A percentile compares a stretch with the other conserved stretches of the same genome.
These are phyloP conservation scores for Trichomonas gallinae DNA, from an alignment of 208 protist genomes.

Conservation along the genomic window DNA sequence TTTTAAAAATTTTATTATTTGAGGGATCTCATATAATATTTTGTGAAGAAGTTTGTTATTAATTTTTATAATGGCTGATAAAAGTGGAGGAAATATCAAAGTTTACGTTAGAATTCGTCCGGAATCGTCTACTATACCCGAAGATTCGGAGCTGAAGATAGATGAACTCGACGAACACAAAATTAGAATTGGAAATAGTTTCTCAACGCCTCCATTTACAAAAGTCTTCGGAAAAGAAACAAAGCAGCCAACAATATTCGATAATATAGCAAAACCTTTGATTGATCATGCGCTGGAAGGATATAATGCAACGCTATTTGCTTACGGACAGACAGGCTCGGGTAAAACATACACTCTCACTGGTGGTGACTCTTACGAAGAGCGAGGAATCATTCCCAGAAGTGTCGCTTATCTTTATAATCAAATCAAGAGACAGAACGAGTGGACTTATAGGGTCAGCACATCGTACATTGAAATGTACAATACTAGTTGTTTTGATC, in stretches of 20 bases:
- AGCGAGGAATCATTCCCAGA: conserved; percentile 39
- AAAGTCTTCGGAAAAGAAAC: conserved; percentile 28
- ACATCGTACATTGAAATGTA: conserved; percentile 44
- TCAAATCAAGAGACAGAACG: not conserved
- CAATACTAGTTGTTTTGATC: conserved; percentile 32
- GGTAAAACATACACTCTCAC: conserved; percentile 42
- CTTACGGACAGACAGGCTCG: conserved; percentile 40
- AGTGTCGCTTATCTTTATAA: conserved; percentile 23
- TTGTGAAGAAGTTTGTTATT: too few species aligned
- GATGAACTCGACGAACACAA: not conserved
- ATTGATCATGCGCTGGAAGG: conserved; percentile 35
- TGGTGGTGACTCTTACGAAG: conserved; percentile 29
- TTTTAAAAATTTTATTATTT: too few species aligned
- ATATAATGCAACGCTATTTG: conserved; percentile 38
- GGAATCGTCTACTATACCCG: not conserved
- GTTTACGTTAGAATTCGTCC: not conserved
- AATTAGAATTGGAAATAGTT: not conserved
- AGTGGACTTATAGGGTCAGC: not conserved
- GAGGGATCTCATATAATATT: too few species aligned
- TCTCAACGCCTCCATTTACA: not conserved
- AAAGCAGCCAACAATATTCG: conserved; percentile 38
- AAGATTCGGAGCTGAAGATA: not conserved
- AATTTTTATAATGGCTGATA: not conserved
- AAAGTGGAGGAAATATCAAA: not conserved
- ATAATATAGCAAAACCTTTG: conserved; percentile 29